Base-by-base conservation (phyloP, 2,329 filamentous ascomycete species). In the Fusarium anguioides region DNA sequence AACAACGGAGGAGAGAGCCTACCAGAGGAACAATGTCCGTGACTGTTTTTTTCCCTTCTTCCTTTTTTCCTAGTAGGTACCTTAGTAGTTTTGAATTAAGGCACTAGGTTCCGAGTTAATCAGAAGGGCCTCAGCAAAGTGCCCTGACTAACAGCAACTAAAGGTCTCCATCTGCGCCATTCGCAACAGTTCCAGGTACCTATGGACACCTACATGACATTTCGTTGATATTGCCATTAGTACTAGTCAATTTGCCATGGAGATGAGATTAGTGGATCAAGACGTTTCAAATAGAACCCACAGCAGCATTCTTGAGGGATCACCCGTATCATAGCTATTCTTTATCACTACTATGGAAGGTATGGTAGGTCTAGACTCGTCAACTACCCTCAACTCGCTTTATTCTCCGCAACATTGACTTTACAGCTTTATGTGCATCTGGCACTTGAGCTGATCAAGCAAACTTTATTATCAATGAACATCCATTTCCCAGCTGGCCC, bases 1-100 rank as follows among this genome's bases (percentile, higher is more conserved):
- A 68, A 50, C 40, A 53, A 56, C 60, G 65, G 64, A 66, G 65
- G 29, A 53, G 29, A 42, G 33, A 31, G n/a, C 63, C 49, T 39
- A 46, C 41, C 27, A 27, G 8, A 53, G 63, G 27, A 36, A n/a
- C 36, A 54, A 66, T 66, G 31, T 61, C 62, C 55, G 62, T 20
- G 14, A 12, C 44, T 18, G 24, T 23, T n/a, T 6, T 12, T 21
- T 41, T 27, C 24, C 14, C 29, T 27, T 24, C 29, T 36, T 24
- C 24, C 17, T 46, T 36, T 17, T 20, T 57, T 45, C 18, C 41
- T 15, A 31, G 8, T 23, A n/a, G n/a, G n/a, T n/a, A n/a, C n/a
- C n/a, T n/a, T n/a, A n/a, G n/a, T n/a, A n/a, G n/a, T n/a, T n/a
- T n/a, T n/a, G n/a, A n/a, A n/a, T n/a, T n/a, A n/a, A n/a, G n/a